Percentiles rank a stretch among this genome's conserved stretches.
Evolutionary conservation across 1,284 basidiomycete species (phyloP).

Genomic region (Athelia psychrophila): DNA sequence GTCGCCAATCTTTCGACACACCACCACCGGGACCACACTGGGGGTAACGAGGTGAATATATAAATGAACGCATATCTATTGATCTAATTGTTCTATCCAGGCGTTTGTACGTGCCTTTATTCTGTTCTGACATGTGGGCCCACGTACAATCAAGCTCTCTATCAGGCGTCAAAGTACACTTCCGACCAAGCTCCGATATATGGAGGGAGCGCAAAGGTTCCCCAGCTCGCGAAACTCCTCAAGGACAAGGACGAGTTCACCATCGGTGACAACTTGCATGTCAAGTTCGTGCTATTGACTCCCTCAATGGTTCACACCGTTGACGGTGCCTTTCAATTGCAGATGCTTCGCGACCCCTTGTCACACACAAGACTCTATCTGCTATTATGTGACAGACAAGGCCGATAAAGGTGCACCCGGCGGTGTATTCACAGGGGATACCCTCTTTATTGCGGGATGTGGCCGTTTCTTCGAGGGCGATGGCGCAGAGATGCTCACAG

Average conservation of each 20-base stretch:
- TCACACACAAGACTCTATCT: slow-evolving; percentile 96
- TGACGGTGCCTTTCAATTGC: not conserved
- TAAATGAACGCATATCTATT: slow-evolving; percentile 13
- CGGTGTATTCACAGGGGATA: slow-evolving; percentile 94
- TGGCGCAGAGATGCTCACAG: slow-evolving; percentile 80
- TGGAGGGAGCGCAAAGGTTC: slow-evolving; percentile 77
- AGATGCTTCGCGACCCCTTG: slow-evolving; percentile 91
- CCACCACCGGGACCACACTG: slow-evolving; percentile 89
- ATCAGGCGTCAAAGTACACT: slow-evolving; percentile 61
- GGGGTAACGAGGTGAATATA: slow-evolving; percentile 68
- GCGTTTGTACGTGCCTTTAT: slow-evolving; percentile 6
- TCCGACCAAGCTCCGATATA: slow-evolving; percentile 62
- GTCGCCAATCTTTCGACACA: slow-evolving; percentile 84
- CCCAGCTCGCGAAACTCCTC: slow-evolving; percentile 70
- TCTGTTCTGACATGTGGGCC: too few species aligned
- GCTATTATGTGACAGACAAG: slow-evolving; percentile 75
- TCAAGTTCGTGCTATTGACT: slow-evolving; percentile 49
- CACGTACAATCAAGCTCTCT: slow-evolving; percentile 18
- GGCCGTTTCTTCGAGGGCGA: slow-evolving; percentile 98
- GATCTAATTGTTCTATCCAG: not conserved
- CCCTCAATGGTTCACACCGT: not conserved
- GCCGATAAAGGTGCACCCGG: slow-evolving; percentile 44
- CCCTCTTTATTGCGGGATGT: slow-evolving; percentile 91
- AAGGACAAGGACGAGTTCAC: slow-evolving; percentile 77
- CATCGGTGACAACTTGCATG: slow-evolving; percentile 65